Evolutionary conservation across 2,329 filamentous ascomycete species (phyloP), one percentile per base, ranked within the genome.

Genomic region (Meredithiella fracta): DNA sequence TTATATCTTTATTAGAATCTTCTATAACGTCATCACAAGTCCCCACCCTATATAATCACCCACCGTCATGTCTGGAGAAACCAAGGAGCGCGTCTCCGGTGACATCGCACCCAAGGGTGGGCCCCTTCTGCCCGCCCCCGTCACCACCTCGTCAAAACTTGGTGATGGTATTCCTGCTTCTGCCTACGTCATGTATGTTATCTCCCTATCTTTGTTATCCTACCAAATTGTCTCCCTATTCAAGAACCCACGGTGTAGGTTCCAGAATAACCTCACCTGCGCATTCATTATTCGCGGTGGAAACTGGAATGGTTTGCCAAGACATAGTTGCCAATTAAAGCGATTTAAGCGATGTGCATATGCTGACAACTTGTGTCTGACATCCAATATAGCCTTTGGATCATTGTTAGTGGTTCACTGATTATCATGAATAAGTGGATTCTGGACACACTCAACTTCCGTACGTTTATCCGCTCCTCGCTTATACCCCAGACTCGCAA

Each of bases 361-460:
- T 57, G 40, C 56, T 58, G 37, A 58, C 51, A 26, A 29, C 17
- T 34, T 14, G 6, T 23, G 20, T 40, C 40, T 44, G 8, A 20
- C 38, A 20, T n/a, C 40, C 20, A 26, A 25, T 50, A 9, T 53
- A 60, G 60, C 17, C 57, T 59, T 31, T 98, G 92, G 92, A 97
- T 98, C 67, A 74, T 82, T 59, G 77, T 96, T 68, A 94, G 87
- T 66, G 95, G 89, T 47, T 87, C 85, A 64, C 89, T 97, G 67
- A 98, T 98, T 68, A 76, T 98, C 60, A 97, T 96, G 83, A 97
- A 98, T 82, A 98, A 98, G 80, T 95, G 87, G 81, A 88, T 98
- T 65, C 78, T 97, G 60, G 83, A 91, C 65, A 90, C 84, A 40
- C 77, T 84, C 60, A 78, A 86, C 61, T 96, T 96, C 75, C 79